A percentile compares a stretch with the other conserved stretches of the same genome.
phyloP scores from a whole-genome alignment of 2,329 filamentous ascomycete species.

The Juglanconis oblonga region DNA sequence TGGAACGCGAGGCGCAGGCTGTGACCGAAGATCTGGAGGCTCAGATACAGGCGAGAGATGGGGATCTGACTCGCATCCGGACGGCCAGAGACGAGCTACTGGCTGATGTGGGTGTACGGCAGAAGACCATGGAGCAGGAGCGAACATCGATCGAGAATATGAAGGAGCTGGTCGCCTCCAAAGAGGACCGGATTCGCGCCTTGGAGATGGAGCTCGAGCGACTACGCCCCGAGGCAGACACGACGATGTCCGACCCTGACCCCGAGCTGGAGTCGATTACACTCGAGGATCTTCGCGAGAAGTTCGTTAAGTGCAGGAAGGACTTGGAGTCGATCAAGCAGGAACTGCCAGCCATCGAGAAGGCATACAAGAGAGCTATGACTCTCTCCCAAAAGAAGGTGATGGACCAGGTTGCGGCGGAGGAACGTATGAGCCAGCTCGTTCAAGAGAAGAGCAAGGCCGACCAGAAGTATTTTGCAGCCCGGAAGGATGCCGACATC shows the following conservation, averaged over 20 bases:
- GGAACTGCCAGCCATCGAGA: slow-evolving; percentile 85
- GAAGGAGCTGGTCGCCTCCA: slow-evolving; percentile 75
- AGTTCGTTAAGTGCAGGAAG: slow-evolving; percentile 71
- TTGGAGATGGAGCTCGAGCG: slow-evolving; percentile 81
- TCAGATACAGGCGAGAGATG: slow-evolving; percentile 75
- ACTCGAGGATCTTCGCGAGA: slow-evolving; percentile 68
- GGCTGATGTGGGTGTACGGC: slow-evolving; percentile 77
- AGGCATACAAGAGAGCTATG: slow-evolving; percentile 86
- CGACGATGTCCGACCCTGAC: slow-evolving; percentile 41
- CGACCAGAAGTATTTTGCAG: slow-evolving; percentile 96
- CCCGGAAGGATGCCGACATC: slow-evolving; percentile 89
- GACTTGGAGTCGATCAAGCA: slow-evolving; percentile 82
- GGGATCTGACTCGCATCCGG: slow-evolving; percentile 81
- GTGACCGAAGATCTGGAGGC: slow-evolving; percentile 76
- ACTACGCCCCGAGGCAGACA: slow-evolving; percentile 50
- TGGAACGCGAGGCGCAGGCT: slow-evolving; percentile 76
- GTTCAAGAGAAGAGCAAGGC: slow-evolving; percentile 91
- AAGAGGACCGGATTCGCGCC: slow-evolving; percentile 75
- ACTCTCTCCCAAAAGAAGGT: slow-evolving; percentile 83
- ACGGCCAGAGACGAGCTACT: slow-evolving; percentile 80
- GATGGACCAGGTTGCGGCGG: slow-evolving; percentile 68
- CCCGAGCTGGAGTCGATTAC: slow-evolving; percentile 57
- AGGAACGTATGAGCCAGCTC: slow-evolving; percentile 73
- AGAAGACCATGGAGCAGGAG: slow-evolving; percentile 75
- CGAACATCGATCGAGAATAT: slow-evolving; percentile 67